These are phyloP conservation scores for Reutealis trisperma DNA, from an alignment of 345 rosid genomes.

Conservation along the genomic window DNA sequence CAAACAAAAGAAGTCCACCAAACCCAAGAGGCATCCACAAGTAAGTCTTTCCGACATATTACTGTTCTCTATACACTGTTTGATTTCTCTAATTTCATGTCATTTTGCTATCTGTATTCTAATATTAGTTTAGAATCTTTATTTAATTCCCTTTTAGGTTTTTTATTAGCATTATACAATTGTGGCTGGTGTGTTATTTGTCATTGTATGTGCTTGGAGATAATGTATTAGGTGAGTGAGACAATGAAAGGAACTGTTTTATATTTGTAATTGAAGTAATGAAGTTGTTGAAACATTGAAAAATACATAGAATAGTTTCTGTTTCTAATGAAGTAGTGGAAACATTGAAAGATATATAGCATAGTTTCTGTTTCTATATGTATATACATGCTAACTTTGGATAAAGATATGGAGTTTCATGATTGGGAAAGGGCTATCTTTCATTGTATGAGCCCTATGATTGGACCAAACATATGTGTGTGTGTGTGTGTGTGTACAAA, in stretches of 20 bases:
- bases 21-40: constrained; percentile 55
- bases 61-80: not conserved
- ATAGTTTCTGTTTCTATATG: not conserved
- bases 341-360: too few relatives aligned
- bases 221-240: not conserved
- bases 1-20: constrained; percentile 57
- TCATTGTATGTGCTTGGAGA: not conserved
- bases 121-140: too few relatives aligned
- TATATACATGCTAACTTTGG: not conserved
- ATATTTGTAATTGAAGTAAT: not conserved
- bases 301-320: too few relatives aligned
- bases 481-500: too few relatives aligned
- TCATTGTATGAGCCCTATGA: not conserved
- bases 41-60: constrained; percentile 32
- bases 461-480: not conserved
- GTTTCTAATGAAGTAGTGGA: too few relatives aligned
- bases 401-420: not conserved
- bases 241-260: not conserved
- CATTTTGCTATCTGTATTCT: not conserved
- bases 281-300: constrained; percentile 4
- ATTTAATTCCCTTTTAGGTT: not conserved
- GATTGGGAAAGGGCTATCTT: not conserved
- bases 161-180: not conserved
- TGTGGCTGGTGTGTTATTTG: not conserved
- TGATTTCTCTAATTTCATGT: not conserved